phyloP scores from a whole-genome alignment of 176 grass and related monocot genomes.

The Eremochloa ophiuroides region DNA sequence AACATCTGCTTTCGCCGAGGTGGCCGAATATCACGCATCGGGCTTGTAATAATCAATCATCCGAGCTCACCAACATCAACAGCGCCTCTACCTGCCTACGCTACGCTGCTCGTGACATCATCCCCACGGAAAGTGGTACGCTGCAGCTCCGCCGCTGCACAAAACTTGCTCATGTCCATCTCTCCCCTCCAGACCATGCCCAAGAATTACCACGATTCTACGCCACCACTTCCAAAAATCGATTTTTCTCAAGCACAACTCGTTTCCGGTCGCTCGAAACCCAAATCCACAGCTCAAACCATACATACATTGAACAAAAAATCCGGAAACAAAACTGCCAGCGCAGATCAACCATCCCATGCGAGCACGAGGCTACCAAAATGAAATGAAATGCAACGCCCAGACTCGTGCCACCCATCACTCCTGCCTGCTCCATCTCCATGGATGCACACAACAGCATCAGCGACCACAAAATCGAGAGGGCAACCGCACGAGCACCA shows the following conservation, averaged over 20 bases:
- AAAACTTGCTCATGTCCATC: slow-evolving; percentile 33
- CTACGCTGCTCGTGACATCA: slow-evolving; percentile 27
- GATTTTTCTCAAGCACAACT: background rate
- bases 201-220: background rate
- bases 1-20: background rate
- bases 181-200: background rate
- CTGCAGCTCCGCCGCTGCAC: slow-evolving; percentile 1
- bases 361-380: slow-evolving; percentile 23
- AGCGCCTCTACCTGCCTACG: background rate
- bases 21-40: background rate
- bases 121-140: background rate
- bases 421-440: slow-evolving; percentile 23
- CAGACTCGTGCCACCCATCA: slow-evolving; percentile 28
- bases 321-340: background rate
- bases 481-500: slow-evolving; percentile 9
- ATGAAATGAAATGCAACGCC: slow-evolving; percentile 27
- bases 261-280: background rate
- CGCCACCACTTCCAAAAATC: background rate
- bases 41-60: background rate
- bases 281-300: background rate
- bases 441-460: slow-evolving; percentile 17
- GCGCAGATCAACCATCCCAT: background rate
- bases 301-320: background rate
- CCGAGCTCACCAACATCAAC: background rate
- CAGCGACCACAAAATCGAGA: slow-evolving; percentile 14